A percentile compares a stretch with the other conserved stretches of the same genome.
phyloP scores from a whole-genome alignment of 2,329 filamentous ascomycete species.

The Acarospora socialis region DNA sequence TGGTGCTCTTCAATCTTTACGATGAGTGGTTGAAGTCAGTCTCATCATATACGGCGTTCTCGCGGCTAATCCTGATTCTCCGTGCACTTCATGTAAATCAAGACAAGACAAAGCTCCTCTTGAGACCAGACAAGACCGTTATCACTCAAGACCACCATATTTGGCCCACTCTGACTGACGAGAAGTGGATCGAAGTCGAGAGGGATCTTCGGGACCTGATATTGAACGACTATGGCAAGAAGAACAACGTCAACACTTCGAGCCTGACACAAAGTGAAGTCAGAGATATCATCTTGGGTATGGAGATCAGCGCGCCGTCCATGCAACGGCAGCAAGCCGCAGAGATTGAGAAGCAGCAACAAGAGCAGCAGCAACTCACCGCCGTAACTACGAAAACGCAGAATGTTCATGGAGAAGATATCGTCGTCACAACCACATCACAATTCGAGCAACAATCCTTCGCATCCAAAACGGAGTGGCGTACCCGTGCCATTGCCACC shows the following conservation, averaged over 20 bases:
- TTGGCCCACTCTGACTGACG: conserved; percentile 86
- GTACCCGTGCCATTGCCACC: conserved; percentile 88
- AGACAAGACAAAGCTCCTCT: conserved; percentile 91
- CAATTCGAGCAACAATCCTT: conserved; percentile 97
- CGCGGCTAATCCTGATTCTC: conserved; percentile 80
- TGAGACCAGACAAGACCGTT: conserved; percentile 92
- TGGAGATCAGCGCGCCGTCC: conserved; percentile 97
- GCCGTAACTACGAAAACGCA: conserved; percentile 97
- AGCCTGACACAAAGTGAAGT: conserved; percentile 95
- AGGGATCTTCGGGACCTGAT: conserved; percentile 90
- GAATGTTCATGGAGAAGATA: conserved; percentile 92
- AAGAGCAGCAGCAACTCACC: conserved; percentile 91
- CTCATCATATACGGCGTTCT: conserved; percentile 97
- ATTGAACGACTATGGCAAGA: conserved; percentile 96
- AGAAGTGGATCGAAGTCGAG: conserved; percentile 99
- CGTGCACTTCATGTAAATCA: conserved; percentile 94
- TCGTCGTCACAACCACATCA: conserved; percentile 94
- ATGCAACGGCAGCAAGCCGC: conserved; percentile 97
- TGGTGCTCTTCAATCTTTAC: conserved; percentile 98
- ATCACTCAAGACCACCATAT: conserved; percentile 99
- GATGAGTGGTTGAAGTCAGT: conserved; percentile 98
- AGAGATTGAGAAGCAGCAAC: conserved; percentile 97
- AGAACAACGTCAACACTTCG: conserved; percentile 98
- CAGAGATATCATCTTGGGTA: conserved; percentile 93
- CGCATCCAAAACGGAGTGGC: conserved; percentile 97